Percentiles rank a stretch among this genome's conserved stretches.
These are phyloP conservation scores for Sclerotinia borealis DNA, from an alignment of 2,329 filamentous ascomycete species.

Conservation along the genomic window DNA sequence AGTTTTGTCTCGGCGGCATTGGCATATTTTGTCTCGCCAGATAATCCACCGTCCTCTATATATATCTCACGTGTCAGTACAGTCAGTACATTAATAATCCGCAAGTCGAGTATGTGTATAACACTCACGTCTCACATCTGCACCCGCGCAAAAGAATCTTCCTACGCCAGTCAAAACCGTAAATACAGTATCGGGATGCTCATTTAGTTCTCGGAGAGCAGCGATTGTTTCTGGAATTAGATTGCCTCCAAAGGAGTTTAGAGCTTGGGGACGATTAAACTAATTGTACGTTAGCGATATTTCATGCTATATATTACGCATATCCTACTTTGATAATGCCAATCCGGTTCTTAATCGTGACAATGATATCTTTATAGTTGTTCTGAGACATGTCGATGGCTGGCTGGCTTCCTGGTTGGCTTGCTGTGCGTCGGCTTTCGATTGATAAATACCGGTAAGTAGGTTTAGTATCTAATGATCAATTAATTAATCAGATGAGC, in stretches of 20 bases:
- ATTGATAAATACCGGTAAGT: too few species aligned
- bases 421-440: background rate
- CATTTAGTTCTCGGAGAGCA: conserved; percentile 40
- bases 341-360: conserved; percentile 39
- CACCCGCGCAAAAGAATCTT: conserved; percentile 44
- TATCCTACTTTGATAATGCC: conserved; percentile 39
- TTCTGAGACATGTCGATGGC: conserved; percentile 14
- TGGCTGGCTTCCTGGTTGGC: background rate
- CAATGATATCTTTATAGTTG: conserved; percentile 38
- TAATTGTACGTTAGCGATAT: conserved; percentile 35
- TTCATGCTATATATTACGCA: background rate
- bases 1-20: conserved; percentile 27
- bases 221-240: conserved; percentile 39
- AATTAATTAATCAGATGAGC: too few species aligned
- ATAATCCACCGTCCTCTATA: conserved; percentile 9
- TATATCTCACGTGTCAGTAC: background rate
- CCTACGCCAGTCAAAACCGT: conserved; percentile 46
- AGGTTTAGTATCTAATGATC: too few species aligned
- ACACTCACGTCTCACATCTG: conserved; percentile 39
- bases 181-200: conserved; percentile 43
- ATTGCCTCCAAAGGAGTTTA: conserved; percentile 44
- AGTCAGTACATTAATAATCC: background rate
- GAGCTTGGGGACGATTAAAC: conserved; percentile 43
- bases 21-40: conserved; percentile 13
- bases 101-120: background rate